Evolutionary conservation across 2,329 filamentous ascomycete species (phyloP).

Genomic region (Claviceps africana): DNA sequence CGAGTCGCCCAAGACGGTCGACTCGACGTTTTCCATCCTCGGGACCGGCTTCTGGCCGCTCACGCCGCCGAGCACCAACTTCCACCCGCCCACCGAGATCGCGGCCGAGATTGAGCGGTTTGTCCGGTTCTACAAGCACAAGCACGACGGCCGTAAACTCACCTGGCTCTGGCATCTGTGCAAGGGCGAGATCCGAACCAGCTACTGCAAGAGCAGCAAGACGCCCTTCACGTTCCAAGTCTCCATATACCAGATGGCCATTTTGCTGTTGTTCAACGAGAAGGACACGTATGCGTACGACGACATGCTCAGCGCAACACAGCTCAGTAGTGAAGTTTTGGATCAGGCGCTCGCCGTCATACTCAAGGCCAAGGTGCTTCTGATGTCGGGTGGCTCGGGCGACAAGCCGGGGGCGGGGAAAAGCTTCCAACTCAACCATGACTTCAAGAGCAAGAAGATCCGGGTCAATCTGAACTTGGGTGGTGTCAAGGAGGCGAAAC

Average conservation of each 20-base stretch:
- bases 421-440: slow-evolving; percentile 73
- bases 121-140: slow-evolving; percentile 81
- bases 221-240: slow-evolving; percentile 94
- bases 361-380: slow-evolving; percentile 82
- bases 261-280: slow-evolving; percentile 89
- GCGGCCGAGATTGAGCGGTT: slow-evolving; percentile 82
- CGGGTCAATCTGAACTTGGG: slow-evolving; percentile 92
- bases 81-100: slow-evolving; percentile 75
- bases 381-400: slow-evolving; percentile 49
- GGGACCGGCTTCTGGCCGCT: slow-evolving; percentile 97
- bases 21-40: slow-evolving; percentile 83
- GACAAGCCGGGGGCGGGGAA: slow-evolving; percentile 68
- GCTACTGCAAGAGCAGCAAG: slow-evolving; percentile 80
- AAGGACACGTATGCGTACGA: slow-evolving; percentile 73
- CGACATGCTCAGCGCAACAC: slow-evolving; percentile 71
- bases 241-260: slow-evolving; percentile 95
- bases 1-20: slow-evolving; percentile 52
- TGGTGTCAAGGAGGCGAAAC: slow-evolving; percentile 91
- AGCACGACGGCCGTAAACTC: slow-evolving; percentile 90
- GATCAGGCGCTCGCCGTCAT: slow-evolving; percentile 79
- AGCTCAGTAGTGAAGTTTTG: slow-evolving; percentile 65
- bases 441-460: slow-evolving; percentile 97
- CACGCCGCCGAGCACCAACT: slow-evolving; percentile 72
- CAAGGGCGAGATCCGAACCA: slow-evolving; percentile 91
- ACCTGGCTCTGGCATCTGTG: slow-evolving; percentile 98